Conservation (phyloP, 2,329 filamentous ascomycete species). For the Fusarium sp. region DNA sequence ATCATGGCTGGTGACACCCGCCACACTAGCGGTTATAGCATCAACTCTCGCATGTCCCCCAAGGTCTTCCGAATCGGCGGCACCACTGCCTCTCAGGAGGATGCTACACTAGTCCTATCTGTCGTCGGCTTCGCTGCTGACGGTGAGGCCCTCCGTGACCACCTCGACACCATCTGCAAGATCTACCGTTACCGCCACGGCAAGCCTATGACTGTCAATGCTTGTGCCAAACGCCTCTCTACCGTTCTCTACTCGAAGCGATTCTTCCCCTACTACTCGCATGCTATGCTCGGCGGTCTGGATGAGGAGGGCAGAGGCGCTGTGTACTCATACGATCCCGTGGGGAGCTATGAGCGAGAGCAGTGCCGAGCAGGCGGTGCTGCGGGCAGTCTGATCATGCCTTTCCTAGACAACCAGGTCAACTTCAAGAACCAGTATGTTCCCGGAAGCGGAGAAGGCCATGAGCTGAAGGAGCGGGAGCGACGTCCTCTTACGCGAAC, state of each 20-base stretch:
- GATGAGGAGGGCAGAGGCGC: slow-evolving; percentile 96
- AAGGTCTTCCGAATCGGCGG: slow-evolving; percentile 99
- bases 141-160: slow-evolving; percentile 91
- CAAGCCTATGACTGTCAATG: slow-evolving; percentile 93
- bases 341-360: slow-evolving; percentile 97
- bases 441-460: slow-evolving; percentile 84
- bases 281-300: slow-evolving; percentile 91
- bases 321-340: slow-evolving; percentile 96
- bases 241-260: slow-evolving; percentile 97
- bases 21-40: slow-evolving; percentile 95
- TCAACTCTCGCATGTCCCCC: slow-evolving; percentile 94
- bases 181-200: slow-evolving; percentile 99
- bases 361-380: slow-evolving; percentile 94
- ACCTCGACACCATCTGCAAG: slow-evolving; percentile 93
- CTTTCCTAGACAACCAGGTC: slow-evolving; percentile 99
- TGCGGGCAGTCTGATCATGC: slow-evolving; percentile 95
- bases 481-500: slow-evolving; percentile 75
- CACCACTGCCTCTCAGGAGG: slow-evolving; percentile 84
- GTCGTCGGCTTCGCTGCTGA: slow-evolving; percentile 97
- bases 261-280: slow-evolving; percentile 99
- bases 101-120: slow-evolving; percentile 87
- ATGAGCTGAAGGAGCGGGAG: slow-evolving; percentile 79
- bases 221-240: slow-evolving; percentile 92
- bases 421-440: slow-evolving; percentile 99
- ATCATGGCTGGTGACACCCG: slow-evolving; percentile 98